Base-by-base conservation (phyloP, 495 filamentous ascomycete genomes). In the Aspergillus leporis region DNA sequence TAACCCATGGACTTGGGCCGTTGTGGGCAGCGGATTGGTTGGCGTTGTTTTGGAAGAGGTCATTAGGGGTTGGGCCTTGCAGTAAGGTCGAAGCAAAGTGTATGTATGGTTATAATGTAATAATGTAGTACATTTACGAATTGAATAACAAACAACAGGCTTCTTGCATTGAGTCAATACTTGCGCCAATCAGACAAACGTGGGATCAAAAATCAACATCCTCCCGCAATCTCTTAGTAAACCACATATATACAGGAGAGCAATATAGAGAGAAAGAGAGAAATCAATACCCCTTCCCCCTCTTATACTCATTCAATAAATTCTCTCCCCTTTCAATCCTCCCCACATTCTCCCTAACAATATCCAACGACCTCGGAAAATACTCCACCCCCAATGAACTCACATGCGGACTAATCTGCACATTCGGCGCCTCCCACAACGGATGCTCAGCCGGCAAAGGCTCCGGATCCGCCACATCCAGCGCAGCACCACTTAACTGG, bases 391-490 rank as follows among this genome's bases (percentile, higher is more conserved):
- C 85, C 49, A 78, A 47, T 1, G 87, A 83, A 70, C 89, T 91
- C 18, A 92, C 73, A 80, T 96, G 92, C 31, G 92, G 92, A 59
- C 89, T 93, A 53, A 96, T 80, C 48, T 87, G 81, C 23, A 89
- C 78, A 74, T 93, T 92, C 57, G 83, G 78, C 62, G 85, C 74
- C n/a, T 80, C 82, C 85, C 90, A 94, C 32, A 96, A 69, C 56
- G 85, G 82, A 70, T 87, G 81, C 10, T 88, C 85, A 25, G 74
- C 59, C 0, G 90, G 89, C 62, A 96, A 66, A 0, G 92, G 92
- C 64, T 96, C 92, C 0, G 91, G 92, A 55, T 93, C 89, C 9
- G 90, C 87, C 0, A 95, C 92, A 70, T 96, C 92, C 22, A 96
- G 72, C 38, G 90, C 90, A 0, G 91, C 92, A 23, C 90, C 91